Conservation (phyloP, 1,284 basidiomycete species). For the Gymnopus androsaceus region DNA sequence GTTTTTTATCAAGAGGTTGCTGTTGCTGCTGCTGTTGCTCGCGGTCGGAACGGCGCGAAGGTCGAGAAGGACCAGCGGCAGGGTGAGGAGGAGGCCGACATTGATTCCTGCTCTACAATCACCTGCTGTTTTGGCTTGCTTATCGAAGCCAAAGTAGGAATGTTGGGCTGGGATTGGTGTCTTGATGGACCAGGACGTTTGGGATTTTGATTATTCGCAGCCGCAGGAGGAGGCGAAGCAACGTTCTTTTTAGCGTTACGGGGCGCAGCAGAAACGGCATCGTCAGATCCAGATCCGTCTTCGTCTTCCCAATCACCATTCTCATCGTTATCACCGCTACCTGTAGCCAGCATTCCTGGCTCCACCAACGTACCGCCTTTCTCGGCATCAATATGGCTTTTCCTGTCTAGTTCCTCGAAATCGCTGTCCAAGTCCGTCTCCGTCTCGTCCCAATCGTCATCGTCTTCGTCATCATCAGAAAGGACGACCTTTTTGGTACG, state of each 20-base stretch:
- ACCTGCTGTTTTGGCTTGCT: conserved; percentile 9
- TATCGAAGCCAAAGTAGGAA: conserved; percentile 21
- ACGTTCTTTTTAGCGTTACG: not conserved
- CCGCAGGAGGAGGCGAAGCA: not conserved
- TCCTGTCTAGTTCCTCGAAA: conserved; percentile 2
- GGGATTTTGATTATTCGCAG: not conserved
- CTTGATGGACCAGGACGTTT: conserved; percentile 4
- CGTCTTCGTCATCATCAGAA: conserved; percentile 36
- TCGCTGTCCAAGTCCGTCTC: conserved; percentile 33
- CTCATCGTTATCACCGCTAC: conserved; percentile 25
- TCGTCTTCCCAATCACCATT: conserved; percentile 9
- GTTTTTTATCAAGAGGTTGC: conserved; percentile 25
- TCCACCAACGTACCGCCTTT: conserved; percentile 40
- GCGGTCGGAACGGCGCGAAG: conserved; percentile 1
- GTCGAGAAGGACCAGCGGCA: conserved; percentile 18
- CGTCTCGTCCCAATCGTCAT: conserved; percentile 48
- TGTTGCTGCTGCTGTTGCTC: not conserved
- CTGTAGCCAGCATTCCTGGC: conserved; percentile 35
- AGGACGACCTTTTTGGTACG: conserved; percentile 35
- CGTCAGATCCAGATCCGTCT: not conserved
- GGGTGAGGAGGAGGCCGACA: conserved; percentile 20
- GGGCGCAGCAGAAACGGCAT: not conserved
- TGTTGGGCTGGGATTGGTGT: conserved; percentile 14
- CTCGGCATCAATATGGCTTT: conserved; percentile 33
- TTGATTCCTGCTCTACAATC: conserved; percentile 7